A percentile compares a stretch with the other conserved stretches of the same genome.
Evolutionary conservation across 768 basidiomycete species (phyloP).

Genomic region (Ramaria sp.): DNA sequence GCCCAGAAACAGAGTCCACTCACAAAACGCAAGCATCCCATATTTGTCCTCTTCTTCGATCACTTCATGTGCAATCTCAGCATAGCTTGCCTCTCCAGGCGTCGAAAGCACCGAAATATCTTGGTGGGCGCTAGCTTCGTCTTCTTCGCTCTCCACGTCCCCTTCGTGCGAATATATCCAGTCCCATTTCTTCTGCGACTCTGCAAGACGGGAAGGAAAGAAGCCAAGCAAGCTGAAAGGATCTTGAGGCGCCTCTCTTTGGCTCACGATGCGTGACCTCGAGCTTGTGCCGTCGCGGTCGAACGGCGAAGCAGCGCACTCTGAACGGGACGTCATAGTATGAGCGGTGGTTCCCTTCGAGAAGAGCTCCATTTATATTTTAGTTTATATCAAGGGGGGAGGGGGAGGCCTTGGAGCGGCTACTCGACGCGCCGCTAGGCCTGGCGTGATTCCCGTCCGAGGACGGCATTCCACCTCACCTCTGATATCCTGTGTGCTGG

Average conservation of each 20-base stretch:
- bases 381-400: too few species aligned
- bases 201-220: slow-evolving; percentile 28
- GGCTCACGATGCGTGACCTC: not conserved
- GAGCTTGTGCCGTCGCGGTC: not conserved
- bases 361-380: too few species aligned
- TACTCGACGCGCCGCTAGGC: too few species aligned
- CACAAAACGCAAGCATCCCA: slow-evolving; percentile 36
- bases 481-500: too few species aligned
- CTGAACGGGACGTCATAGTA: slow-evolving; percentile 23
- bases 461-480: too few species aligned
- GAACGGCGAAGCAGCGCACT: slow-evolving; percentile 18
- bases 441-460: too few species aligned
- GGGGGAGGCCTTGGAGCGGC: too few species aligned
- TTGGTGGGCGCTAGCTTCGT: slow-evolving; percentile 10
- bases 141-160: slow-evolving; percentile 14
- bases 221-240: slow-evolving; percentile 39
- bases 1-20: slow-evolving; percentile 15
- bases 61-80: slow-evolving; percentile 23
- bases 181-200: slow-evolving; percentile 25
- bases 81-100: slow-evolving; percentile 12
- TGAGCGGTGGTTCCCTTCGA: too few species aligned
- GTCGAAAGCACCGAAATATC: slow-evolving; percentile 15
- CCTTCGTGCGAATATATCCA: slow-evolving; percentile 22
- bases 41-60: slow-evolving; percentile 38
- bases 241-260: slow-evolving; percentile 25